Evolutionary conservation across 2,329 filamentous ascomycete species (phyloP).

Genomic region (Fusarium bactridioides): DNA sequence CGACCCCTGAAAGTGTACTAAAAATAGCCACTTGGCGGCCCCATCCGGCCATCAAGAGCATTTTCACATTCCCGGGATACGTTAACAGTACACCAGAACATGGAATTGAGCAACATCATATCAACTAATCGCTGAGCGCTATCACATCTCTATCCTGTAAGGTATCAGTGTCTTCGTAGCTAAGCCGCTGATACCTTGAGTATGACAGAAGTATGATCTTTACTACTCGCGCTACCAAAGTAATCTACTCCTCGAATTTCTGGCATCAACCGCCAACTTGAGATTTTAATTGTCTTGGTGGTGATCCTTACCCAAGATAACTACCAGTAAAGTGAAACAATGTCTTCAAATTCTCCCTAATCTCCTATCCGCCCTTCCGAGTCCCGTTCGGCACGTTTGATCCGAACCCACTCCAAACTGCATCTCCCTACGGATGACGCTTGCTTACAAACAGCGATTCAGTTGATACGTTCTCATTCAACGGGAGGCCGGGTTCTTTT

Average conservation of each 20-base stretch:
- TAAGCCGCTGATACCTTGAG: background rate
- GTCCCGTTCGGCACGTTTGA: background rate
- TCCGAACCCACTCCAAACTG: background rate
- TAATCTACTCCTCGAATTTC: background rate
- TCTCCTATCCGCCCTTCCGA: background rate
- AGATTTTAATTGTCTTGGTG: no score
- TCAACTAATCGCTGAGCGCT: fast-evolving
- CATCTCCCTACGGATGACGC: fast-evolving
- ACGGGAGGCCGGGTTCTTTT: fast-evolving
- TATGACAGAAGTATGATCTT: background rate
- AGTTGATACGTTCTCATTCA: fast-evolving
- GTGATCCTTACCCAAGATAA: fast-evolving
- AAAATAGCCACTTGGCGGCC: background rate
- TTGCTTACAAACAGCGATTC: no score
- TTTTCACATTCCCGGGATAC: background rate
- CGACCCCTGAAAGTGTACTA: background rate
- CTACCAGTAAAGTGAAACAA: no score
- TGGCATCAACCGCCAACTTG: fast-evolving
- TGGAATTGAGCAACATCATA: background rate
- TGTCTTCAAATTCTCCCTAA: background rate
- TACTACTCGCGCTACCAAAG: background rate
- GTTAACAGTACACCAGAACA: background rate
- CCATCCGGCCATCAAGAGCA: background rate
- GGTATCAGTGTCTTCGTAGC: background rate
- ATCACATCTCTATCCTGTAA: fast-evolving